Evolutionary conservation across 2,329 filamentous ascomycete genomes (phyloP), one percentile per base, ranked within the genome.

Genomic region (Rutstroemia sp.): DNA sequence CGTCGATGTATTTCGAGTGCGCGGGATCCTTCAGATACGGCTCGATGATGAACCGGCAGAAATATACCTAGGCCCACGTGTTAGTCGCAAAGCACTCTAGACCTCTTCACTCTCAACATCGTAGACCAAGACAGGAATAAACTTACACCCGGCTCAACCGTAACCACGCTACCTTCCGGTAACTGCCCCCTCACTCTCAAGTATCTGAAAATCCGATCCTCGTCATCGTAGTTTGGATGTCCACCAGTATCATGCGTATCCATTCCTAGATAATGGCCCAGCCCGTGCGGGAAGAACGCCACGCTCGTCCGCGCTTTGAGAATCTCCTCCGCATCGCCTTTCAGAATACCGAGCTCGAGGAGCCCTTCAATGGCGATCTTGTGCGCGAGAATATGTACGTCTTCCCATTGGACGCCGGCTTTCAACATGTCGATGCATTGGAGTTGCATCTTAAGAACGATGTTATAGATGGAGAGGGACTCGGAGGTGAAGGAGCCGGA

Each of bases 251-350:
- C 92, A 70, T 96, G 92, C 2, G 91, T 95, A 69, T 96, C 92
- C 79, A 96, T 86, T 60, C 92, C 92, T 9, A 96, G 76, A 69
- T 95, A 92, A 72, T 96, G 92, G 0, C 92, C 92, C 1, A 96
- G 75, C 0, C 92, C 92, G 69, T 96, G 92, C 1, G 92, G 92
- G 68, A 96, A 89, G 75, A 96, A 96, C 1, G 91, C 92, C 23
- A 87, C 84, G 66, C 88, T 92, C n/a, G 90, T 89, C 55, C 91
- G 80, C 45, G 82, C 83, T 63, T 83, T 79, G 59, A 95, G 81
- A 23, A 96, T 88, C 64, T 90, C 90, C 17, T 86, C 80, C 56
- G 80, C 79, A 59, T 82, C 76, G 9, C 82, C 79, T 68, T 80
- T 80, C 40, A 96, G 73, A 48, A 97, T 86, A 2, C 90, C 90